Base-by-base conservation (phyloP, 352 stramenopile species). In the Salisapilia sapeloensis region DNA sequence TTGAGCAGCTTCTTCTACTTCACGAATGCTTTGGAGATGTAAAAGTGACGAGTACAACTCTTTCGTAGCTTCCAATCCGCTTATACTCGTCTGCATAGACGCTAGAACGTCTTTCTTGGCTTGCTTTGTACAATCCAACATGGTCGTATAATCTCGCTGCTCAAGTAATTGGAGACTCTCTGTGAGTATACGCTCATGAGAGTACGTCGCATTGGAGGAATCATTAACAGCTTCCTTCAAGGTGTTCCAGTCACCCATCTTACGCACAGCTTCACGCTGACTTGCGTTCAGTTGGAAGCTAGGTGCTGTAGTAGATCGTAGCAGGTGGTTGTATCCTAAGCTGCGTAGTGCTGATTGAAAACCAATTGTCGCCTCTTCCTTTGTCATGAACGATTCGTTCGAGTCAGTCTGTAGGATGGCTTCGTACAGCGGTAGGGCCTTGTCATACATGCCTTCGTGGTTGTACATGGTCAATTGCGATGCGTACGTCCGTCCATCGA, bases 401-500 rank as follows among this genome's bases (percentile, higher is more conserved):
- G n/a, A n/a, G n/a, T n/a, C n/a, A n/a, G n/a, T n/a, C 28, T 84
- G 74, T 11, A 89, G 27, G 6, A 50, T 60, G 0, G 67, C 65
- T 34, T 89, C 74, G 35, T 83, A 86, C 12, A 89, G 38, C 11
- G 74, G 70, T 20, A 89, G 50, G 22, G 64, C 52, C 21, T 77
- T 74, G 3, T 41, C 39, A 24, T 66, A 78, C 25, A 61, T 60
- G 1, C 53, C 38, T 41, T 86, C 74, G 8, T 62, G 60, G 32
- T 70, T 76, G 43, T 84, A 83, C 11, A 66, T 77, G 1, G 81
- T 36, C 23, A 89, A 46, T 33, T 83, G 70, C 0, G 70, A 83
- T 15, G 48, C 46, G n/a, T 84, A 35, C 4, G 64, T 72, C 17
- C 67, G 46, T 4, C 67, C 63, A 46, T 89, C 74, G 32, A 79